A percentile compares a stretch with the other conserved stretches of the same genome.
Conservation (phyloP, 768 basidiomycete genomes). For the Termitomyces heimii region DNA sequence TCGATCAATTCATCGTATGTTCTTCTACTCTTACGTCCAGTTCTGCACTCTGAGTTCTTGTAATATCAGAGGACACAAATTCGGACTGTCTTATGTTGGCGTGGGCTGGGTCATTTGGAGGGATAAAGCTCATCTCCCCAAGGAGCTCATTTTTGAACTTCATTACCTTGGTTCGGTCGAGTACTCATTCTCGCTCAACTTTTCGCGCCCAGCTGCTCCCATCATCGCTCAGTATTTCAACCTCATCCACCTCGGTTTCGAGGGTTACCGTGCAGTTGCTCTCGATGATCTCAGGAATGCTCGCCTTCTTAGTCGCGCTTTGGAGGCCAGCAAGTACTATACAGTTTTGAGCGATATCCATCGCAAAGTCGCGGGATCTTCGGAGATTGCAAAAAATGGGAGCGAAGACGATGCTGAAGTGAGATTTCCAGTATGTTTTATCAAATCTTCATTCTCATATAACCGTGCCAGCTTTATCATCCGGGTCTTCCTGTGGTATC, state of each 20-base stretch:
- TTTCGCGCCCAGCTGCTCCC: conserved; percentile 57
- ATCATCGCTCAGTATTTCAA: conserved; percentile 64
- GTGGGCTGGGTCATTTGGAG: conserved; percentile 72
- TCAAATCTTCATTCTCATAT: neutral
- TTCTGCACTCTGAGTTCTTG: neutral
- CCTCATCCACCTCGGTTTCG: conserved; percentile 53
- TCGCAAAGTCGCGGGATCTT: conserved; percentile 17
- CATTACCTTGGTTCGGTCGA: conserved; percentile 55
- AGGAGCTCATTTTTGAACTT: conserved; percentile 69
- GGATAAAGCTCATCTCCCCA: conserved; percentile 56
- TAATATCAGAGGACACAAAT: conserved; percentile 52
- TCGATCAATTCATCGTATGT: conserved; percentile 52
- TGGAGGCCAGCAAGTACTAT: conserved; percentile 51
- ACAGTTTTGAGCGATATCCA: conserved; percentile 55
- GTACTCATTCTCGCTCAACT: conserved; percentile 71
- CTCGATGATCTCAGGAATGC: conserved; percentile 55
- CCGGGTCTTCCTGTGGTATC: conserved; percentile 62
- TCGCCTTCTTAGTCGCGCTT: conserved; percentile 52
- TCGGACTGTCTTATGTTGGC: conserved; percentile 49
- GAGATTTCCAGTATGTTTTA: neutral
- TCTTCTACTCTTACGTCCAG: neutral
- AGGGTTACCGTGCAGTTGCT: conserved; percentile 46
- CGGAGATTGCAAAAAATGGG: conserved; percentile 13
- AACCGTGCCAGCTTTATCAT: conserved; percentile 34
- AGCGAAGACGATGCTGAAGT: conserved; percentile 59